phyloP scores from a whole-genome alignment of 2,329 filamentous ascomycete genomes.

The Cercospora nicotianae region DNA sequence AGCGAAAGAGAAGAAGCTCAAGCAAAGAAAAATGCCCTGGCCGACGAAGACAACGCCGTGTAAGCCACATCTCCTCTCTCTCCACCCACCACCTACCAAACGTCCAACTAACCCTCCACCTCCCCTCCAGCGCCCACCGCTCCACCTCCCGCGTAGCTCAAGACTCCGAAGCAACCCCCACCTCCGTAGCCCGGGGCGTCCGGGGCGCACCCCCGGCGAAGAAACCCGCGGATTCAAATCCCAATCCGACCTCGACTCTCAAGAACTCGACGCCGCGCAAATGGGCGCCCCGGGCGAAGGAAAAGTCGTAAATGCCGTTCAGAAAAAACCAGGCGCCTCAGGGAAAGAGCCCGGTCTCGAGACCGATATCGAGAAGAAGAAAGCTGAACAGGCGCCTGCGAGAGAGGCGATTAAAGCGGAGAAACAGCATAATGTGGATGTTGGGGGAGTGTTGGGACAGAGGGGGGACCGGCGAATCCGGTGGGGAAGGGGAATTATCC shows the following conservation, averaged over 20 bases:
- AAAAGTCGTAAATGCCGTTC: conserved; percentile 45
- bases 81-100: background rate
- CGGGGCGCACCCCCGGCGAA: conserved; percentile 48
- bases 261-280: conserved; percentile 51
- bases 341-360: conserved; percentile 45
- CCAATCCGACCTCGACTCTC: conserved; percentile 46
- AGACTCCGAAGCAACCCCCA: conserved; percentile 40
- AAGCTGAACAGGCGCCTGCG: conserved; percentile 49
- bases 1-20: conserved; percentile 42
- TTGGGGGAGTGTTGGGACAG: conserved; percentile 48
- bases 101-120: background rate
- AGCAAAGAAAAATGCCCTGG: conserved; percentile 39
- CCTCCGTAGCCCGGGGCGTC: conserved; percentile 45
- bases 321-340: conserved; percentile 39
- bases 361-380: conserved; percentile 52
- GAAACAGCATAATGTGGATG: conserved; percentile 41
- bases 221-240: conserved; percentile 42
- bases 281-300: conserved; percentile 53
- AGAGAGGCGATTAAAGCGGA: conserved; percentile 45
- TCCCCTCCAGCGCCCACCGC: conserved; percentile 38
- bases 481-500: conserved; percentile 39
- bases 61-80: conserved; percentile 11
- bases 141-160: conserved; percentile 37
- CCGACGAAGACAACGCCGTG: conserved; percentile 32
- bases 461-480: conserved; percentile 48